Evolutionary conservation across 768 basidiomycete species (phyloP), one percentile per base, ranked within the genome.

Genomic region (Rubroboletus pulcherrimus): DNA sequence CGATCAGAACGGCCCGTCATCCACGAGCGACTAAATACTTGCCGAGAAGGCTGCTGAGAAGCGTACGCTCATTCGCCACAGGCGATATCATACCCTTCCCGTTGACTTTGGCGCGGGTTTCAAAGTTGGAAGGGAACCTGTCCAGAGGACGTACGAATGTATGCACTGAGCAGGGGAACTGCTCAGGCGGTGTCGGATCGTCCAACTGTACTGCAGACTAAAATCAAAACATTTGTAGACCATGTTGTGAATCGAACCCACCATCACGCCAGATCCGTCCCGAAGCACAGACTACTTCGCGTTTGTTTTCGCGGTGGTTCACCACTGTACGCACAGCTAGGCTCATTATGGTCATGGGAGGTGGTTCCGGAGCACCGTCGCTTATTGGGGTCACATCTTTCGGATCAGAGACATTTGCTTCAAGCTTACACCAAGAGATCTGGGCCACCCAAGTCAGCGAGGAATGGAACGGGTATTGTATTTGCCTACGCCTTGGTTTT

Each of bases 391-490:
- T 89, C 70, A 99, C 82, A 61, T 91, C 86, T 63, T 97, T 96
- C 1, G 95, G 94, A 62, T 94, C 81, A 7, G 81, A 71, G 7
- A 93, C 89, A 0, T 83, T 85, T 17, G 83, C 88, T 73, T 99
- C 96, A 12, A 98, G 75, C 73, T 95, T 95, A 66, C 95, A 98
- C 97, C 97, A 99, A 1, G 97, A 96, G 33, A 92, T 81, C 96
- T 98, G 58, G 42, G 33, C 24, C 38, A n/a, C 5, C 1, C 8
- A 30, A 30, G 33, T 54, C 5, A 59, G 54, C 4, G 4, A 54
- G 12, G 41, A 49, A 52, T 38, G 14, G 33, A 54, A 7, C 26
- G 26, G 47, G 26, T 7, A 33, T 3, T 5, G 7, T 51, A 26
- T 33, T 14, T 14, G 71, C 87, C 51, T 69, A 97, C 94, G 2